Conservation (phyloP, 169 alveolate species). For the Besnoitia besnoiti region DNA sequence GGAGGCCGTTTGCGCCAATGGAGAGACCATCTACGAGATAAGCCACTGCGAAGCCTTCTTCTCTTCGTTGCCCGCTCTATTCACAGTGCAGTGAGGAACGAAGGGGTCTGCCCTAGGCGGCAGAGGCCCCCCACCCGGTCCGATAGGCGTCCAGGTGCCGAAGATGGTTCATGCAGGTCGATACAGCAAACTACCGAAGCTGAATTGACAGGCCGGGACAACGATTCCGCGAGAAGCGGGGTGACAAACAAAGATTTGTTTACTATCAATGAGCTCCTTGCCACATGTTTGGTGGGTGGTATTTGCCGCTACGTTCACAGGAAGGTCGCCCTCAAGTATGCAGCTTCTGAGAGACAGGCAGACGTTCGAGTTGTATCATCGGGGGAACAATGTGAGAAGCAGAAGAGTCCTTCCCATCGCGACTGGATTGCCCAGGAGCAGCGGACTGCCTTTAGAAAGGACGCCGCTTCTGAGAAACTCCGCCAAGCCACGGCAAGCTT, state of each 20-base stretch:
- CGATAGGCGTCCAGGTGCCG: too few species aligned
- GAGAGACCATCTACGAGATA: background rate
- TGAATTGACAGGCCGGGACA: too few species aligned
- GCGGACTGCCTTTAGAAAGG: background rate
- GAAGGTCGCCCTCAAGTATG: background rate
- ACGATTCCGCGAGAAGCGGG: background rate
- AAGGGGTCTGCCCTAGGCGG: too few species aligned
- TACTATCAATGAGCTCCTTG: constrained; percentile 55
- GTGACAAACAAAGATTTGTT: constrained; percentile 5
- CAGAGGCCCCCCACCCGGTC: too few species aligned
- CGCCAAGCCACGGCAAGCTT: background rate
- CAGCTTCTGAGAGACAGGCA: background rate
- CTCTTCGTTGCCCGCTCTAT: background rate
- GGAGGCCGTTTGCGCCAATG: background rate
- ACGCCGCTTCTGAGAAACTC: background rate
- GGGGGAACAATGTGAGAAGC: too few species aligned
- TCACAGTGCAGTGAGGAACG: background rate
- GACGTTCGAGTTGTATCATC: too few species aligned
- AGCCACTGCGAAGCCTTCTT: background rate
- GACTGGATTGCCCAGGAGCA: background rate
- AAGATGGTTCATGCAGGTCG: too few species aligned
- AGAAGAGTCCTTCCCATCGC: too few species aligned
- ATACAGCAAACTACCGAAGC: too few species aligned
- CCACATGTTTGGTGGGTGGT: constrained; percentile 62
- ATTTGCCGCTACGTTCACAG: constrained; percentile 35